Evolutionary conservation across 768 basidiomycete genomes (phyloP).

Genomic region (Trametes coccinea): DNA sequence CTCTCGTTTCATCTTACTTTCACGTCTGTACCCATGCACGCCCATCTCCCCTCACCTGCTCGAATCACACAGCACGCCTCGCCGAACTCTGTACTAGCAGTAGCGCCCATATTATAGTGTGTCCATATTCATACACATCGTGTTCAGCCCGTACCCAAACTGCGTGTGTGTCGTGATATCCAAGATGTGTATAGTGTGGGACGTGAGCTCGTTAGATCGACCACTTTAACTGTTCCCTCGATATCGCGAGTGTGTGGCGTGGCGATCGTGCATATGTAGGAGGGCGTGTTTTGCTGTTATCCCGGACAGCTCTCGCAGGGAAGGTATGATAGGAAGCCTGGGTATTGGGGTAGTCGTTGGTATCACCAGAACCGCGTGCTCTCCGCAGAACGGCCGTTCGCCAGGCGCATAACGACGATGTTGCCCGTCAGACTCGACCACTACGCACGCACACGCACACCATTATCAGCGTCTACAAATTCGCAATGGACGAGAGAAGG

Average conservation of each 20-base stretch:
- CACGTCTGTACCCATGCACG: not conserved
- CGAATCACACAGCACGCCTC: not conserved
- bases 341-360: too few relatives aligned
- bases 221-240: too few relatives aligned
- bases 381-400: conserved; percentile 35
- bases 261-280: too few relatives aligned
- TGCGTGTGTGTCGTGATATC: not conserved
- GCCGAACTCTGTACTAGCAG: conserved; percentile 7
- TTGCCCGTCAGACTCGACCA: conserved; percentile 53
- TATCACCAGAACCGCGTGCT: conserved; percentile 40
- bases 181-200: too few relatives aligned
- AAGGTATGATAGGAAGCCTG: too few relatives aligned
- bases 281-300: too few relatives aligned
- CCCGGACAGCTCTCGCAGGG: too few relatives aligned
- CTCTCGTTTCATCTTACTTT: too few relatives aligned
- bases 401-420: conserved; percentile 45
- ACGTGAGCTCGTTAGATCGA: too few relatives aligned
- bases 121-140: not conserved
- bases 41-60: not conserved
- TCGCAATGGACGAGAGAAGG: not conserved
- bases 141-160: not conserved
- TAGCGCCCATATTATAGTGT: conserved; percentile 5
- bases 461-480: not conserved
- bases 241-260: too few relatives aligned
- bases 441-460: conserved; percentile 26